Evolutionary conservation across 2,329 filamentous ascomycete species (phyloP).

Genomic region (Pestalotiopsis fici): DNA sequence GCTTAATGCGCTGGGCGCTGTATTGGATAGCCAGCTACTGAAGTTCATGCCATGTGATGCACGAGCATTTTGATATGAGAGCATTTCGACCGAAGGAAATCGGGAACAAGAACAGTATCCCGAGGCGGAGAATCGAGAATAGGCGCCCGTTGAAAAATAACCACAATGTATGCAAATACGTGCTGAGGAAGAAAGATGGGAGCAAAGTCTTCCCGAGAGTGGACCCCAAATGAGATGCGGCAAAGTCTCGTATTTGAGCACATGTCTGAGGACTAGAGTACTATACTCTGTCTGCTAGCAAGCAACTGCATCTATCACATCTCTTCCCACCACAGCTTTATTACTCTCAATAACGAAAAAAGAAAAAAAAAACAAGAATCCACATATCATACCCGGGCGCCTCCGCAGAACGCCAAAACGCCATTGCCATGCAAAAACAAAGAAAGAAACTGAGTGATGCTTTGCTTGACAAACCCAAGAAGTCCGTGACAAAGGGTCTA

Average conservation of each 20-base stretch:
- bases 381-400: neutral
- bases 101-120: neutral
- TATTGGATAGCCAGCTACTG: too few species aligned
- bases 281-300: neutral
- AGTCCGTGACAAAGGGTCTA: conserved; percentile 30
- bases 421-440: neutral
- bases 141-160: neutral
- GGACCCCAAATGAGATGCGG: neutral
- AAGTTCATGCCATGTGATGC: too few species aligned
- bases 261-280: neutral
- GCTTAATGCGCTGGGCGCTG: too few species aligned
- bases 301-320: neutral
- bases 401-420: neutral
- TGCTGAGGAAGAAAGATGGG: neutral
- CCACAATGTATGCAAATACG: neutral
- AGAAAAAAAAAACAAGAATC: neutral
- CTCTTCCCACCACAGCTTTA: neutral
- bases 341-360: neutral
- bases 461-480: neutral
- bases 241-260: neutral
- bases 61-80: too few species aligned
- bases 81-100: neutral
- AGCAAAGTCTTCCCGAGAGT: neutral
- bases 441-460: neutral
- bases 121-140: neutral